Evolutionary conservation across 805 yeast genomes (phyloP), one percentile per base, ranked within the genome.

Genomic region (Kluyveromyces starmeri): DNA sequence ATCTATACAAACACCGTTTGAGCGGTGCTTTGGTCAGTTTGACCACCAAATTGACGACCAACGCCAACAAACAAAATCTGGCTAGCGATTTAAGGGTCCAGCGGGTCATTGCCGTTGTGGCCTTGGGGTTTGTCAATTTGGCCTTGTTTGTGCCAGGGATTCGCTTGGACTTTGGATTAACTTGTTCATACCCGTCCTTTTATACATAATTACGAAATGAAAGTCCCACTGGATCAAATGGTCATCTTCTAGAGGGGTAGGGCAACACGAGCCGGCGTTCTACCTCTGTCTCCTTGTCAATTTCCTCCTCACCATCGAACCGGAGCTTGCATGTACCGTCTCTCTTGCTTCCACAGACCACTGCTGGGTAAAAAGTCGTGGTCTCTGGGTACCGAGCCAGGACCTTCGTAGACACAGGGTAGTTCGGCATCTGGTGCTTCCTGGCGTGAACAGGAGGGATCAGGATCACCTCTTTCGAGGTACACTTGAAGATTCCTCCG

Each of bases 221-320:
- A n/a, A n/a, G n/a, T n/a, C n/a, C n/a, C n/a, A n/a, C n/a, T n/a
- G n/a, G n/a, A n/a, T 11, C 10, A 30, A n/a, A 21, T n/a, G 5
- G 12, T 24, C 28, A 32, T 19, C 29, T 38, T 28, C 43, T 49
- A 10, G 48, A 53, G 6, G 89, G 89, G 44, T 66, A 77, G 7
- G 92, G 88, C 30, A 92, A 64, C 3, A 92, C 98, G 37, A 83
- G 67, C 36, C 86, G 64, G 46, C 96, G 68, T 35, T 77, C 83
- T 4, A 92, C 96, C 48, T 86, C 95, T 0, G 96, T 92, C 53
- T 89, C 96, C 54, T 89, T 92, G 29, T 83, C 88, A 1, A 77
- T 94, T 49, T 92, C 98, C 53, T 92, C 98, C 55, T 92, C 99
- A 7, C 97, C 98, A 45, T 89, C 97, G 50, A 92, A 92, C 49